These are phyloP conservation scores for Plasmodium berghei DNA, from an alignment of 169 alveolate species.

Conservation along the genomic window DNA sequence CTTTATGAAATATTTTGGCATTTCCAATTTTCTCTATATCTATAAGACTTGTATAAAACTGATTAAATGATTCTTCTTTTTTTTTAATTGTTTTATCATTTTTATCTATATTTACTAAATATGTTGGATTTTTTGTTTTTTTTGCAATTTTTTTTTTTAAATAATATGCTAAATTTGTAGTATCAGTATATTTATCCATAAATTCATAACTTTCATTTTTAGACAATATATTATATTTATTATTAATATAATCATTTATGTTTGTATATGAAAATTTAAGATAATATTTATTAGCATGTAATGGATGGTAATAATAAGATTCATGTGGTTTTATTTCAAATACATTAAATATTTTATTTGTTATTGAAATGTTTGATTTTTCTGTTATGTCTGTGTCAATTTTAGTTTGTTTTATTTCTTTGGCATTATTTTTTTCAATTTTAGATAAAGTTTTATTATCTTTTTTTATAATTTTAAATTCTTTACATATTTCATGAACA, in stretches of 20 bases:
- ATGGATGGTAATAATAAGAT: conserved; percentile 59
- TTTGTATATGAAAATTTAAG: conserved; percentile 43
- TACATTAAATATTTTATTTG: neutral
- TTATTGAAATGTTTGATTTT: neutral
- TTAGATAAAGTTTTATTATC: neutral
- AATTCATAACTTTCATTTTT: conserved; percentile 19
- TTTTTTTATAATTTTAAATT: conserved; percentile 44
- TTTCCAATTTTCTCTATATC: conserved; percentile 58
- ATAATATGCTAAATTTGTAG: conserved; percentile 17
- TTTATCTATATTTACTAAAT: conserved; percentile 29
- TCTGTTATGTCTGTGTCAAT: neutral
- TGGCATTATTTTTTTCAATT: neutral
- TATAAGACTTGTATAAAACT: conserved; percentile 45
- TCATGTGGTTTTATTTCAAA: conserved; percentile 43
- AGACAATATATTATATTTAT: neutral
- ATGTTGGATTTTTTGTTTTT: conserved; percentile 5
- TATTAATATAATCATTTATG: conserved; percentile 11
- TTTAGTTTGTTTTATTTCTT: neutral
- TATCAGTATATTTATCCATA: conserved; percentile 18
- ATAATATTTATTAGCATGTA: conserved; percentile 38
- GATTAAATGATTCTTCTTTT: conserved; percentile 13
- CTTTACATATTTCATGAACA: conserved; percentile 57
- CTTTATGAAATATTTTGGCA: conserved; percentile 36
- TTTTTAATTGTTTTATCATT: neutral
- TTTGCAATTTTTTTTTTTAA: conserved; percentile 59